Evolutionary conservation across 371 early-diverging fungal genomes (phyloP).

Genomic region (Blakeslea trispora): DNA sequence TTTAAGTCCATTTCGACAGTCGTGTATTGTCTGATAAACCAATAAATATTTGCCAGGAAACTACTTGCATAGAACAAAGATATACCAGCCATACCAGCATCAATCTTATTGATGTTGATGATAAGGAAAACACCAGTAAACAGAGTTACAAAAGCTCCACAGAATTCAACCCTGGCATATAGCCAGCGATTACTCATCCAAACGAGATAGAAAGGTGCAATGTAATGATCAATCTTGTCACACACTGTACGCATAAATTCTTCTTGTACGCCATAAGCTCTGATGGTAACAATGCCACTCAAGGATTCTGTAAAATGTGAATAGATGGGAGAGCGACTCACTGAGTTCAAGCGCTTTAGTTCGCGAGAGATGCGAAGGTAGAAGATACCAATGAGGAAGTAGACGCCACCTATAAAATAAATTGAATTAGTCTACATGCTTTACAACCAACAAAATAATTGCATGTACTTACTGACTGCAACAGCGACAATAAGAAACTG

Average conservation of each 20-base stretch:
- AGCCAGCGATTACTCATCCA: slow-evolving; percentile 93
- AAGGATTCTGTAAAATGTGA: slow-evolving; percentile 77
- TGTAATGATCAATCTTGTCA: slow-evolving; percentile 60
- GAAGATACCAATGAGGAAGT: slow-evolving; percentile 46
- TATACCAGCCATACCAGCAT: slow-evolving; percentile 84
- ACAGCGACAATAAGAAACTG: slow-evolving; percentile 50
- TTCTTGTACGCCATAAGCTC: slow-evolving; percentile 71
- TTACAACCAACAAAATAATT: background rate
- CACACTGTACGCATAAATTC: slow-evolving; percentile 61
- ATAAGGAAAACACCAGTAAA: slow-evolving; percentile 64
- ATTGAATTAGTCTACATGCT: background rate
- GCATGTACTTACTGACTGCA: slow-evolving; percentile 29
- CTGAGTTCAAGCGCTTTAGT: slow-evolving; percentile 78
- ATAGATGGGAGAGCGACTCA: slow-evolving; percentile 75
- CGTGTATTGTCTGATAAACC: slow-evolving; percentile 61
- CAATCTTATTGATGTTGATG: slow-evolving; percentile 53
- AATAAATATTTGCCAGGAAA: slow-evolving; percentile 53
- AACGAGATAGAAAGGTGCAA: slow-evolving; percentile 75
- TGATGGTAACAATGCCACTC: slow-evolving; percentile 62
- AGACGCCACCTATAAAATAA: slow-evolving; percentile 18
- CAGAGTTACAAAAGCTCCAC: slow-evolving; percentile 71
- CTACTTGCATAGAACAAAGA: slow-evolving; percentile 77
- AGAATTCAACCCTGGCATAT: slow-evolving; percentile 66
- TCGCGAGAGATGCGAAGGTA: slow-evolving; percentile 78
- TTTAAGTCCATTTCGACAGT: slow-evolving; percentile 82